Percentiles rank a stretch among this genome's conserved stretches.
phyloP scores from a whole-genome alignment of 148 eudicot species.

The Rhododendron vialii region DNA sequence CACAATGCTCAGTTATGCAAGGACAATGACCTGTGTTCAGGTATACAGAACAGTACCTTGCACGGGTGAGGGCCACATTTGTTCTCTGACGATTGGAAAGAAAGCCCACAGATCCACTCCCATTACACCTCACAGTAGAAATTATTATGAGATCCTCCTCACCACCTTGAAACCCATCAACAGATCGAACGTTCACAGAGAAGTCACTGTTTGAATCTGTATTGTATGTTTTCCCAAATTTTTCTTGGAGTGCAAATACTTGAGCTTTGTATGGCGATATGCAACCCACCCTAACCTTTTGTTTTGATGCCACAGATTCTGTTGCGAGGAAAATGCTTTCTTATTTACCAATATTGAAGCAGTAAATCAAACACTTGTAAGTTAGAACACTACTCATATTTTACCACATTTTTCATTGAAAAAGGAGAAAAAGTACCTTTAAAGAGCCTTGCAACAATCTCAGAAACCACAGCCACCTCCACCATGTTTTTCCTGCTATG shows the following conservation, averaged over 20 bases:
- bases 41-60: conserved; percentile 33
- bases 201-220: not conserved
- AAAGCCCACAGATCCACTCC: conserved; percentile 56
- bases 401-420: not conserved
- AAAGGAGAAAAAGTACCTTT: conserved; percentile 18
- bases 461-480: conserved; percentile 42
- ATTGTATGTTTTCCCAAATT: not conserved
- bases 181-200: not conserved
- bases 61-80: conserved; percentile 19
- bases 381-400: not conserved
- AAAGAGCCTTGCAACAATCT: conserved; percentile 38
- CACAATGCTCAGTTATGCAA: conserved; percentile 6
- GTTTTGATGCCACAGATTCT: conserved; percentile 22
- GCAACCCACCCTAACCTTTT: conserved; percentile 43
- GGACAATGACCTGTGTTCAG: not conserved
- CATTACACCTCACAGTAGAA: conserved; percentile 59
- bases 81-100: conserved; percentile 57
- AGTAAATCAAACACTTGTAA: conserved; percentile 22
- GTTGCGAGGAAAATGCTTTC: conserved; percentile 1
- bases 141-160: conserved; percentile 53
- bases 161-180: not conserved
- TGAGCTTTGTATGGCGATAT: conserved; percentile 46
- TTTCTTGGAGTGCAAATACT: not conserved
- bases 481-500: conserved; percentile 32
- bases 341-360: conserved; percentile 27